phyloP scores from a whole-genome alignment of 2,329 filamentous ascomycete genomes.

The Thelonectria blattea region DNA sequence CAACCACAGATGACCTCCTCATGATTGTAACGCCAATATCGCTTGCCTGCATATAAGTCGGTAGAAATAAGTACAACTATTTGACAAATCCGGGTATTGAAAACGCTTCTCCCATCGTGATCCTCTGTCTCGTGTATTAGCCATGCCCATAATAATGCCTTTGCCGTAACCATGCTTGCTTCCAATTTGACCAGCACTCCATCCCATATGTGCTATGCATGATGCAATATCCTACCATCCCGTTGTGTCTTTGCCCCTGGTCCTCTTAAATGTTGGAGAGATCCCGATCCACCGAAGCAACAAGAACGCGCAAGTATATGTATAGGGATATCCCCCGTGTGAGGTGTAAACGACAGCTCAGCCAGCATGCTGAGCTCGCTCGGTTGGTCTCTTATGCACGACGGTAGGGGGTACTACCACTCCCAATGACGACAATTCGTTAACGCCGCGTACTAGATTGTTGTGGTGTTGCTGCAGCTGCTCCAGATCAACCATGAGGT shows the following conservation, averaged over 20 bases:
- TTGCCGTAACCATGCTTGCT: slow-evolving; percentile 16
- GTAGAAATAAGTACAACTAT: slow-evolving; percentile 20
- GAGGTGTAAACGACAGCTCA: slow-evolving; percentile 12
- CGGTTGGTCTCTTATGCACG: slow-evolving; percentile 34
- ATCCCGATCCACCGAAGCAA: slow-evolving; percentile 1
- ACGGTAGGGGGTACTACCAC: slow-evolving; percentile 39
- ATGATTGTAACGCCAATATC: slow-evolving; percentile 2
- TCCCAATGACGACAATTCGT: slow-evolving; percentile 34
- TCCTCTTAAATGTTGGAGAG: neutral
- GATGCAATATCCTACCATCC: slow-evolving; percentile 11
- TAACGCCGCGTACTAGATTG: slow-evolving; percentile 39
- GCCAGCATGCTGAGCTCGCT: slow-evolving; percentile 25
- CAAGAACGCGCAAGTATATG: neutral
- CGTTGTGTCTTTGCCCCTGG: neutral
- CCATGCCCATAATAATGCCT: slow-evolving; percentile 16
- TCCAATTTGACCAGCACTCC: slow-evolving; percentile 6
- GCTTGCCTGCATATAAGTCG: neutral
- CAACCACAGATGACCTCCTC: neutral
- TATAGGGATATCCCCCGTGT: neutral
- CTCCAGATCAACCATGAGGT: slow-evolving; percentile 63
- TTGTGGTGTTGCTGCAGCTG: slow-evolving; percentile 43
- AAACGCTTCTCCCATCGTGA: slow-evolving; percentile 17
- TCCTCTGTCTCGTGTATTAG: slow-evolving; percentile 17
- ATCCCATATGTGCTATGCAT: slow-evolving; percentile 11
- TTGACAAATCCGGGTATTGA: slow-evolving; percentile 30